Conservation (phyloP, 495 filamentous ascomycete species). For the Penicillium odoratum region DNA sequence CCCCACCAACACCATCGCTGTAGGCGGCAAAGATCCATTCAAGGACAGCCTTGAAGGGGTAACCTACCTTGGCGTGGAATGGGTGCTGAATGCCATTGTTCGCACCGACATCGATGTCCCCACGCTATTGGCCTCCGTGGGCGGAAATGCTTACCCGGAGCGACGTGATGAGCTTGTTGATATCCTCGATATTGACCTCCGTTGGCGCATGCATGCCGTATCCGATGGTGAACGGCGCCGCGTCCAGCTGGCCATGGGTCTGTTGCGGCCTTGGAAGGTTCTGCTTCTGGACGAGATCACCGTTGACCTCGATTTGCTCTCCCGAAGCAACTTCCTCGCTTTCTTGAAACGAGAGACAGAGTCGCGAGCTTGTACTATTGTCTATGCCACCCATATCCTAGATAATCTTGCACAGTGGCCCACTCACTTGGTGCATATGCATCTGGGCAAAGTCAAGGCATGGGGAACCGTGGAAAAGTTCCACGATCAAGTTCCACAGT, state of each 20-base stretch:
- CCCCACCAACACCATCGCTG: slow-evolving; percentile 65
- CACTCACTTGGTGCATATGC: slow-evolving; percentile 93
- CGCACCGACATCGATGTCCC: slow-evolving; percentile 90
- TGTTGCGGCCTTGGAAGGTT: slow-evolving; percentile 89
- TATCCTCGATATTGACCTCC: slow-evolving; percentile 88
- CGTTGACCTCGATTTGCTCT: slow-evolving; percentile 89
- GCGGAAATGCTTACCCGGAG: slow-evolving; percentile 76
- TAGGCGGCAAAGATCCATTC: slow-evolving; percentile 89
- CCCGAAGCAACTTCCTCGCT: slow-evolving; percentile 76
- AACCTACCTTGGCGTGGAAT: slow-evolving; percentile 95
- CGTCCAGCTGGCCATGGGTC: slow-evolving; percentile 94
- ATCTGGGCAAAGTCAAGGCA: slow-evolving; percentile 78
- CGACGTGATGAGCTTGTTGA: slow-evolving; percentile 81
- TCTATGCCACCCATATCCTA: slow-evolving; percentile 96
- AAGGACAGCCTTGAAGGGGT: slow-evolving; percentile 83
- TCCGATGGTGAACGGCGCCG: slow-evolving; percentile 86
- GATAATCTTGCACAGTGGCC: slow-evolving; percentile 93
- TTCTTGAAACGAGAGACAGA: slow-evolving; percentile 89
- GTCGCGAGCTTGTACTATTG: slow-evolving; percentile 77
- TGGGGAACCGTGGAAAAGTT: slow-evolving; percentile 70
- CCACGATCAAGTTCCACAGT: slow-evolving; percentile 40
- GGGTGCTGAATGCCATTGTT: slow-evolving; percentile 98
- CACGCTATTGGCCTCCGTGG: slow-evolving; percentile 80
- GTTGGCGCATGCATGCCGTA: slow-evolving; percentile 94
- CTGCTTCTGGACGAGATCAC: slow-evolving; percentile 96